Evolutionary conservation across 2,329 filamentous ascomycete genomes (phyloP).

Genomic region (Fusarium algeriense): DNA sequence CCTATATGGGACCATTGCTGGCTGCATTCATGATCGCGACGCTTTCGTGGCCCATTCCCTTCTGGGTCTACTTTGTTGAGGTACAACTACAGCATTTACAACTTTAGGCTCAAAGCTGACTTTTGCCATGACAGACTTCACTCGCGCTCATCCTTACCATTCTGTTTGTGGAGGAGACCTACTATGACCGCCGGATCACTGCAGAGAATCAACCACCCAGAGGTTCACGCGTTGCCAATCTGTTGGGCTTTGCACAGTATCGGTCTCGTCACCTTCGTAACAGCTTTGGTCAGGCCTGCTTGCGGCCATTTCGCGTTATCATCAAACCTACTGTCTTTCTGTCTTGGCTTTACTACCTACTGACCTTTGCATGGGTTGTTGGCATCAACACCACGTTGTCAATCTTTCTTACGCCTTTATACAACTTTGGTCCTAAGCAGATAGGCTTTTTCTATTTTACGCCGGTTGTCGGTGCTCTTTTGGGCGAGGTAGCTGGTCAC

Average conservation of each 20-base stretch:
- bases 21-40: not conserved
- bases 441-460: not conserved
- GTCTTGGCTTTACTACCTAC: not conserved
- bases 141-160: not conserved
- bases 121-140: not conserved
- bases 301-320: not conserved
- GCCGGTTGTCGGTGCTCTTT: not conserved
- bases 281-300: not conserved
- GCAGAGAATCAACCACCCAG: not conserved
- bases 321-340: not conserved
- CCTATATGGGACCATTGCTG: not conserved
- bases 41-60: not conserved
- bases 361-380: not conserved
- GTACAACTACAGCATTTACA: accelerated
- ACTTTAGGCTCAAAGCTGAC: not conserved
- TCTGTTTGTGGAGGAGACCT: not conserved
- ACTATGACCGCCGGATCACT: not conserved
- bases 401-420: not conserved
- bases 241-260: not conserved
- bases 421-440: not conserved
- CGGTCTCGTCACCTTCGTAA: not conserved
- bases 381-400: not conserved
- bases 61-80: not conserved
- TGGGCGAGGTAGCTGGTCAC: not conserved
- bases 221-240: not conserved